A percentile compares a stretch with the other conserved stretches of the same genome.
Evolutionary conservation across 208 protist species (phyloP).

Genomic region (Lotmaria passim): DNA sequence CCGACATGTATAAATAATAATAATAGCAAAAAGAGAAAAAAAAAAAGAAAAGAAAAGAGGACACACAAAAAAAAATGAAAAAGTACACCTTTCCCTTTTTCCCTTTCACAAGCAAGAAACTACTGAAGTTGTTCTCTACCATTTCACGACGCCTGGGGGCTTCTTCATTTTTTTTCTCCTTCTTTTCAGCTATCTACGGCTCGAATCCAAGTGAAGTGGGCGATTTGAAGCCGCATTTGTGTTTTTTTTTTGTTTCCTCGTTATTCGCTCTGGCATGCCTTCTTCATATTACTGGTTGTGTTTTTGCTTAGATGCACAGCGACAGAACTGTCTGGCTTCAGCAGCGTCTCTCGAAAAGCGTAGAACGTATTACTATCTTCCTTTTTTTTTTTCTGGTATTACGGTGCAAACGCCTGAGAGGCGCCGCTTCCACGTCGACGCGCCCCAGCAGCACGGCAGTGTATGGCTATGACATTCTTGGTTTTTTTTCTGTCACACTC

Average conservation of each 20-base stretch:
- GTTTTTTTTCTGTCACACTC: not conserved
- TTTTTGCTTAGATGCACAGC: not conserved
- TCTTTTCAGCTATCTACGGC: no score
- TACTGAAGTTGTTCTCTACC: no score
- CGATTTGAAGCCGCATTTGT: not conserved
- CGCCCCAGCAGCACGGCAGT: not conserved
- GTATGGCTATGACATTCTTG: not conserved
- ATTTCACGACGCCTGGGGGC: no score
- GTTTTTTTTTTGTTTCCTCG: conserved; percentile 13
- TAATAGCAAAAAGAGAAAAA: not conserved
- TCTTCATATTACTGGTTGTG: not conserved
- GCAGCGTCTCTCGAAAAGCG: no score
- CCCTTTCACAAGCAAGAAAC: no score
- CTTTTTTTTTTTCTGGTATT: not conserved
- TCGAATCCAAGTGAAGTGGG: no score
- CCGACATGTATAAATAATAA: no score
- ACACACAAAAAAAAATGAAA: not conserved
- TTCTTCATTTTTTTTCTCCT: no score
- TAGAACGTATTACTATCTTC: no score
- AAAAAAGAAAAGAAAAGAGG: not conserved
- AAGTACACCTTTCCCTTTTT: not conserved
- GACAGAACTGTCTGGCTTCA: no score
- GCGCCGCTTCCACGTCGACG: no score
- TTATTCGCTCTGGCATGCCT: not conserved
- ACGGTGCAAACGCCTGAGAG: not conserved